A percentile compares a stretch with the other conserved stretches of the same genome.
Conservation (phyloP, 2,329 filamentous ascomycete genomes). For the Exserohilum turcica region DNA sequence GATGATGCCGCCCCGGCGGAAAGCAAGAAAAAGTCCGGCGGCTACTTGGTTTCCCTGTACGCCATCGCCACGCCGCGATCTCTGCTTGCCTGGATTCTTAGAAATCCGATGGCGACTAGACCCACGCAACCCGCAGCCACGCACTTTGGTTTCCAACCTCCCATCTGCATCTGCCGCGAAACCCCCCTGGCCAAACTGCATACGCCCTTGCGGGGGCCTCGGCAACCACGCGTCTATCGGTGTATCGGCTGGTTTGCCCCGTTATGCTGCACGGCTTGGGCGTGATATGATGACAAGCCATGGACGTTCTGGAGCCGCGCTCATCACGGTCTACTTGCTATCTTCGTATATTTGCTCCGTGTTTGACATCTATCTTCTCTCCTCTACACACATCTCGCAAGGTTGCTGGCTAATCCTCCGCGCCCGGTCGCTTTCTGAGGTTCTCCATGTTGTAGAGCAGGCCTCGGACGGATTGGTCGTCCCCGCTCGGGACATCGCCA, state of each 20-base stretch:
- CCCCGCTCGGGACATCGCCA: slow-evolving; percentile 21
- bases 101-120: slow-evolving; percentile 31
- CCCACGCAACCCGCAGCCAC: slow-evolving; percentile 13
- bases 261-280: not conserved
- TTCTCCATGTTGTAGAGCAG: slow-evolving; percentile 56
- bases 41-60: slow-evolving; percentile 20
- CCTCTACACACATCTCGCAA: slow-evolving; percentile 1
- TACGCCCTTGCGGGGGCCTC: slow-evolving; percentile 16
- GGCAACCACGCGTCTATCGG: not conserved
- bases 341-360: slow-evolving; percentile 8
- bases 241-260: slow-evolving; percentile 1
- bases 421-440: slow-evolving; percentile 55
- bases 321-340: slow-evolving; percentile 23
- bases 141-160: slow-evolving; percentile 3
- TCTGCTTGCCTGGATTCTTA: slow-evolving; percentile 31
- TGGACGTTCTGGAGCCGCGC: slow-evolving; percentile 22
- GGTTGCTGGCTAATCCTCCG: slow-evolving; percentile 37
- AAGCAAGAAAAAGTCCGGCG: slow-evolving; percentile 16
- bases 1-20: slow-evolving; percentile 2
- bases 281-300: slow-evolving; percentile 21
- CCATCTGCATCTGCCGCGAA: slow-evolving; percentile 18
- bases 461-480: slow-evolving; percentile 50
- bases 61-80: slow-evolving; percentile 26
- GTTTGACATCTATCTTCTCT: slow-evolving; percentile 4
- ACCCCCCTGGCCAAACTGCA: slow-evolving; percentile 6